Percentiles rank a stretch among this genome's conserved stretches.
phyloP scores from a whole-genome alignment of 2,329 filamentous ascomycete species.

The Fusarium sp. region DNA sequence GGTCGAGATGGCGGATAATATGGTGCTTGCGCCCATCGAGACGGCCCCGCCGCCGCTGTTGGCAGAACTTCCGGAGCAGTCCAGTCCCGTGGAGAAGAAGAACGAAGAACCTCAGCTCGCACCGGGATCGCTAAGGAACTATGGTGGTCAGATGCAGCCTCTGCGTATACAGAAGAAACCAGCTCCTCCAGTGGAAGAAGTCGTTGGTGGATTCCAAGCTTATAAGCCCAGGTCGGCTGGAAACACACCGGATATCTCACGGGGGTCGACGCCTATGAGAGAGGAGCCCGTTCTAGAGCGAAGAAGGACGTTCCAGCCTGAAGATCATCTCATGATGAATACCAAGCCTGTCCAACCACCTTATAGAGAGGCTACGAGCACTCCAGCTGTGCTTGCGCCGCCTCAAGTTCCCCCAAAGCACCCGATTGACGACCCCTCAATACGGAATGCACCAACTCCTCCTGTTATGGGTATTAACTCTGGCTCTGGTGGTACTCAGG shows the following conservation, averaged over 20 bases:
- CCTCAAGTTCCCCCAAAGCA: slow-evolving; percentile 37
- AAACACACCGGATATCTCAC: slow-evolving; percentile 11
- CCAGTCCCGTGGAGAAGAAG: slow-evolving; percentile 45
- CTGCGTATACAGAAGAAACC: slow-evolving; percentile 16
- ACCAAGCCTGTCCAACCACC: slow-evolving; percentile 29
- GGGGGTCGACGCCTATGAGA: slow-evolving; percentile 14
- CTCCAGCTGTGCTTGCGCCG: slow-evolving; percentile 40
- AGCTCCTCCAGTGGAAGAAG: not conserved
- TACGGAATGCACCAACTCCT: slow-evolving; percentile 11
- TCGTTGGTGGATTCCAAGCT: slow-evolving; percentile 18
- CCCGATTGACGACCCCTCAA: slow-evolving; percentile 15
- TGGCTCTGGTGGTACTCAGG: not conserved
- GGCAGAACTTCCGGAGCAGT: slow-evolving; percentile 55
- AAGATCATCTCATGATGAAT: slow-evolving; percentile 37
- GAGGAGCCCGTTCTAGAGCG: slow-evolving; percentile 11
- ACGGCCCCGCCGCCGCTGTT: slow-evolving; percentile 39
- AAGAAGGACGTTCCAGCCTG: slow-evolving; percentile 41
- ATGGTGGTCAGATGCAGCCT: slow-evolving; percentile 22
- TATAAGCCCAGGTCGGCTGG: slow-evolving; percentile 26
- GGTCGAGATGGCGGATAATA: slow-evolving; percentile 58
- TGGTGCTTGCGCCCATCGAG: slow-evolving; percentile 52
- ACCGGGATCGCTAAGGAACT: slow-evolving; percentile 26
- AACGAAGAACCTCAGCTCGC: slow-evolving; percentile 31
- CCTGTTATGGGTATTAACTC: not conserved
- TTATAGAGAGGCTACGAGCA: slow-evolving; percentile 32